phyloP scores from a whole-genome alignment of 2,329 filamentous ascomycete species.

The Aspergillus fumigatus region DNA sequence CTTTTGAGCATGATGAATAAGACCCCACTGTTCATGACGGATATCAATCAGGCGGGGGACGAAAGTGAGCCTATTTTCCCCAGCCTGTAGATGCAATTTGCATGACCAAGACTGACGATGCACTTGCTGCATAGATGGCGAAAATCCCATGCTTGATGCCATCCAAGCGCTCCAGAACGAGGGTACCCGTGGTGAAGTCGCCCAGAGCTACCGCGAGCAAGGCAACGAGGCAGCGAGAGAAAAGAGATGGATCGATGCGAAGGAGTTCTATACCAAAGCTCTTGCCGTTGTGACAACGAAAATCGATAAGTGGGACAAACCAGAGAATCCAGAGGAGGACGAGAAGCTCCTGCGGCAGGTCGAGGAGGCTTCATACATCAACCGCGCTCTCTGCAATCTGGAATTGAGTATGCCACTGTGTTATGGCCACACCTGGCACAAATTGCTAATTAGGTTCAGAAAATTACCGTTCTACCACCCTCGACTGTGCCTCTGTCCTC shows the following conservation, averaged over 20 bases:
- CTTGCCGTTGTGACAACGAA: constrained; percentile 65
- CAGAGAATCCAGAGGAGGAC: constrained; percentile 53
- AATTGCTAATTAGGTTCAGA: constrained; percentile 38
- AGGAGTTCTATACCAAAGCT: constrained; percentile 89
- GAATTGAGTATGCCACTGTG: constrained; percentile 58
- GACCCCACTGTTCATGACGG: constrained; percentile 91
- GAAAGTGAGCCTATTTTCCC: constrained; percentile 38
- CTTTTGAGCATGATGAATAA: constrained; percentile 62
- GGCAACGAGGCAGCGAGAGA: constrained; percentile 83
- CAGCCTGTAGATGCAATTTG: background rate
- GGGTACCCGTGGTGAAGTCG: constrained; percentile 80
- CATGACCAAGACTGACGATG: background rate
- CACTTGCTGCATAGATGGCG: constrained; percentile 45
- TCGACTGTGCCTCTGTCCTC: constrained; percentile 77
- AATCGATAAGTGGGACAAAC: constrained; percentile 50
- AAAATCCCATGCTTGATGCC: constrained; percentile 80
- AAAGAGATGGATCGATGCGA: constrained; percentile 73
- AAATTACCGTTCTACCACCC: constrained; percentile 82
- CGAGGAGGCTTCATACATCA: constrained; percentile 74
- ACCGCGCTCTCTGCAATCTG: constrained; percentile 85
- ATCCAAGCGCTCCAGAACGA: constrained; percentile 89
- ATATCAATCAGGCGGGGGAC: constrained; percentile 61
- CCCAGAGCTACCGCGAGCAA: constrained; percentile 78
- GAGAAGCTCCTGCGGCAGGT: constrained; percentile 59
- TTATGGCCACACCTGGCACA: background rate